These are phyloP conservation scores for Phytophthora colocasiae DNA, from an alignment of 352 stramenopile genomes.

Conservation along the genomic window DNA sequence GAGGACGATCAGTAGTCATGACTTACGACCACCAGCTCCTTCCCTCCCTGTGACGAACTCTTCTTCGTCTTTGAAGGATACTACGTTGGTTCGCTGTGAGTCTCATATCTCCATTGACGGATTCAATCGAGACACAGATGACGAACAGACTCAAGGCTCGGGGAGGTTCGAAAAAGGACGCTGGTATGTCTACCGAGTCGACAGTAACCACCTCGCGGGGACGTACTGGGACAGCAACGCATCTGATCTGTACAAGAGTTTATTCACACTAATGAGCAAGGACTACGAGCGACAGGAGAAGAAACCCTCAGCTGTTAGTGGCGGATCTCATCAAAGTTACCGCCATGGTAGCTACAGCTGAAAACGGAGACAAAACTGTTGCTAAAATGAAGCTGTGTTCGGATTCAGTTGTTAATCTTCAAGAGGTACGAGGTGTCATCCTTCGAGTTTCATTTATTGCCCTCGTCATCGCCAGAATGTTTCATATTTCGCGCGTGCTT, in stretches of 20 bases:
- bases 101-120: constrained; percentile 80
- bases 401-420: too few species aligned
- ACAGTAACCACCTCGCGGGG: constrained; percentile 77
- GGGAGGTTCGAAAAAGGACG: constrained; percentile 60
- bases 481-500: too few species aligned
- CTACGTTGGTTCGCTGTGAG: too few species aligned
- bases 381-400: too few species aligned
- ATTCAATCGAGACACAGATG: constrained; percentile 53
- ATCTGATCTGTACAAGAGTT: constrained; percentile 65
- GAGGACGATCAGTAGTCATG: constrained; percentile 44
- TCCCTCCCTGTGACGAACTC: too few species aligned
- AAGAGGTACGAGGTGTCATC: too few species aligned
- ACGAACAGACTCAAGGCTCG: constrained; percentile 24
- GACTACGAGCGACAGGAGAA: constrained; percentile 57
- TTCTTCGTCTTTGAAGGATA: too few species aligned
- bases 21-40: too few species aligned
- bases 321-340: constrained; percentile 16
- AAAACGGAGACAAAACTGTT: not conserved
- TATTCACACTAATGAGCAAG: constrained; percentile 71
- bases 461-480: too few species aligned
- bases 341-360: constrained; percentile 25
- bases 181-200: constrained; percentile 85
- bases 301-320: constrained; percentile 10
- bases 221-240: constrained; percentile 77
- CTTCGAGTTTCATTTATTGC: too few species aligned